Conservation (phyloP, 257 asterid genomes). For the Datura wrightii region DNA sequence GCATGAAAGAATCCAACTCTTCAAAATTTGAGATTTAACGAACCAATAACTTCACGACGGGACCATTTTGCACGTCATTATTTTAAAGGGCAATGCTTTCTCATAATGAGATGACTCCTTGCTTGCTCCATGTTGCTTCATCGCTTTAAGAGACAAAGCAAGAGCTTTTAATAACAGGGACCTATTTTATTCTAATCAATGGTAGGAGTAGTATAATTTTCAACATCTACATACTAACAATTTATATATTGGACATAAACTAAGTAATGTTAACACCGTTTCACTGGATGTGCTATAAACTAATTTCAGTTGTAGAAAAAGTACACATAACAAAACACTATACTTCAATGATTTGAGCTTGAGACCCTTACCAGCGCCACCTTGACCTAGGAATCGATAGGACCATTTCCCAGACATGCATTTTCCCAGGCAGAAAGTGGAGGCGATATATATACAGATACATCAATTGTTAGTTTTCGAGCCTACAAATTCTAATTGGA, state of each 20-base stretch:
- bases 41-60: background rate
- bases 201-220: background rate
- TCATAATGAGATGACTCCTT: background rate
- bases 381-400: background rate
- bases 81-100: background rate
- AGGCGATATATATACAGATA: background rate
- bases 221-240: background rate
- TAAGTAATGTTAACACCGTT: background rate
- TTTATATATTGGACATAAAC: background rate
- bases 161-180: background rate
- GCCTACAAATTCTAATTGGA: background rate
- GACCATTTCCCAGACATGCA: background rate
- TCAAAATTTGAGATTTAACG: conserved; percentile 7
- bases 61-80: background rate
- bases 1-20: background rate
- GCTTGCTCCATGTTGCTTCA: background rate
- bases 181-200: background rate
- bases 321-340: background rate
- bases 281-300: background rate
- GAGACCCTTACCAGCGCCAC: background rate
- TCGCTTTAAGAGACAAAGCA: background rate
- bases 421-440: background rate
- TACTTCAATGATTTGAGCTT: background rate
- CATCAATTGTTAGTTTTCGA: background rate
- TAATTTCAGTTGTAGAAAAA: background rate